These are phyloP conservation scores for Lentinula detonsa DNA, from an alignment of 768 basidiomycete species.

Conservation along the genomic window DNA sequence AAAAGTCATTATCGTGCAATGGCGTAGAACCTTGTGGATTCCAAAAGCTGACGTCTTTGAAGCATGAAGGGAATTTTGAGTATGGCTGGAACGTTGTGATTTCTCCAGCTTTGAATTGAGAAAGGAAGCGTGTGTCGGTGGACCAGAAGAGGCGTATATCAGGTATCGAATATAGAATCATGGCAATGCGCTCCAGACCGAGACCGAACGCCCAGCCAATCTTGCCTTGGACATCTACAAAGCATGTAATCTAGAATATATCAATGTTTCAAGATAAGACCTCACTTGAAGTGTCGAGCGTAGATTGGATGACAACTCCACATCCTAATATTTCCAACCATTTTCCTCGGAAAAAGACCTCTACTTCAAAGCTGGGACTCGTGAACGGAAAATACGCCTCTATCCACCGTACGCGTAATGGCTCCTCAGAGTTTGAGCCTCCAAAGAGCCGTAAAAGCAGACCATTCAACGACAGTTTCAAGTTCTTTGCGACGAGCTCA, in stretches of 20 bases:
- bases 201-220: conserved; percentile 98
- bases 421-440: conserved; percentile 47
- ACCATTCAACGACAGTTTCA: conserved; percentile 87
- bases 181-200: conserved; percentile 94
- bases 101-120: conserved; percentile 74
- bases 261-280: conserved; percentile 14
- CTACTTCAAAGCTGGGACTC: conserved; percentile 95
- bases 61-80: conserved; percentile 88
- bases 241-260: conserved; percentile 9
- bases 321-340: conserved; percentile 97
- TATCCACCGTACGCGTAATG: conserved; percentile 91
- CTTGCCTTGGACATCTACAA: conserved; percentile 67
- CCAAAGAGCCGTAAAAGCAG: conserved; percentile 78
- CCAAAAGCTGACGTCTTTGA: conserved; percentile 98
- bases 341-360: conserved; percentile 92
- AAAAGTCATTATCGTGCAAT: conserved; percentile 95
- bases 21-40: conserved; percentile 37
- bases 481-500: conserved; percentile 69
- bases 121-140: conserved; percentile 75
- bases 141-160: conserved; percentile 99
- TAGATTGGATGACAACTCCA: conserved; percentile 87
- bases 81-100: conserved; percentile 86
- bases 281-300: conserved; percentile 82
- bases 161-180: conserved; percentile 95
- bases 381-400: conserved; percentile 99